These are phyloP conservation scores for Paecilomyces variotii DNA, from an alignment of 2,329 filamentous ascomycete species.

Conservation along the genomic window DNA sequence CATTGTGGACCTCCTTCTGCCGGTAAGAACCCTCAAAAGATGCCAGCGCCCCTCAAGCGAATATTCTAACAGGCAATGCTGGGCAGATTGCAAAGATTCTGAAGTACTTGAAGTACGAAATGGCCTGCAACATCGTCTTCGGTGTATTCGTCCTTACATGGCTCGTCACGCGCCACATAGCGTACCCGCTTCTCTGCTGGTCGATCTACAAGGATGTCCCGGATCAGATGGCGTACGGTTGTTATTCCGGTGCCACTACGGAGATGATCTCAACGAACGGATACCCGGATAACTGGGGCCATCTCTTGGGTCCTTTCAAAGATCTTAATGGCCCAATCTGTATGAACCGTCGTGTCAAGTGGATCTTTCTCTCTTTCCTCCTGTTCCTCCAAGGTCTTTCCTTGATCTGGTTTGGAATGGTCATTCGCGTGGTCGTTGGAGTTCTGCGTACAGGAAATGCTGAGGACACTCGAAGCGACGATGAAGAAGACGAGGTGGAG, in stretches of 20 bases:
- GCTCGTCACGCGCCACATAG: slow-evolving; percentile 73
- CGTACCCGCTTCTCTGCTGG: slow-evolving; percentile 74
- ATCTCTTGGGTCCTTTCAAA: slow-evolving; percentile 67
- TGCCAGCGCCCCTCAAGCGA: slow-evolving; percentile 2
- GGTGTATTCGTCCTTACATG: slow-evolving; percentile 79
- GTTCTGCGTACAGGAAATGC: slow-evolving; percentile 68
- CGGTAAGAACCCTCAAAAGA: slow-evolving; percentile 49
- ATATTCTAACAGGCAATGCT: slow-evolving; percentile 42
- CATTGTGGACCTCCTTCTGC: slow-evolving; percentile 77
- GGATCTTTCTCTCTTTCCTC: slow-evolving; percentile 68
- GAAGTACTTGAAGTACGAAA: slow-evolving; percentile 75
- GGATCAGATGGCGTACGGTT: slow-evolving; percentile 56
- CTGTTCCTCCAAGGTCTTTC: slow-evolving; percentile 72
- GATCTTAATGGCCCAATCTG: slow-evolving; percentile 67
- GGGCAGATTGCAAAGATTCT: slow-evolving; percentile 67
- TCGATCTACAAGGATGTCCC: slow-evolving; percentile 66
- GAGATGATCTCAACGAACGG: slow-evolving; percentile 26
- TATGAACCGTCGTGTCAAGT: slow-evolving; percentile 67
- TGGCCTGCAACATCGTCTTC: slow-evolving; percentile 72
- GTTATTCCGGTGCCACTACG: slow-evolving; percentile 52
- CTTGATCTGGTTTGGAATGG: slow-evolving; percentile 83
- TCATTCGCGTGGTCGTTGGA: slow-evolving; percentile 70
- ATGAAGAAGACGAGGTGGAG: slow-evolving; percentile 63
- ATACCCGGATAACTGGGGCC: slow-evolving; percentile 41
- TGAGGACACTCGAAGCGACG: slow-evolving; percentile 81